These are phyloP conservation scores for Aureobasidium sp. DNA, from an alignment of 2,329 filamentous ascomycete genomes.

Conservation along the genomic window DNA sequence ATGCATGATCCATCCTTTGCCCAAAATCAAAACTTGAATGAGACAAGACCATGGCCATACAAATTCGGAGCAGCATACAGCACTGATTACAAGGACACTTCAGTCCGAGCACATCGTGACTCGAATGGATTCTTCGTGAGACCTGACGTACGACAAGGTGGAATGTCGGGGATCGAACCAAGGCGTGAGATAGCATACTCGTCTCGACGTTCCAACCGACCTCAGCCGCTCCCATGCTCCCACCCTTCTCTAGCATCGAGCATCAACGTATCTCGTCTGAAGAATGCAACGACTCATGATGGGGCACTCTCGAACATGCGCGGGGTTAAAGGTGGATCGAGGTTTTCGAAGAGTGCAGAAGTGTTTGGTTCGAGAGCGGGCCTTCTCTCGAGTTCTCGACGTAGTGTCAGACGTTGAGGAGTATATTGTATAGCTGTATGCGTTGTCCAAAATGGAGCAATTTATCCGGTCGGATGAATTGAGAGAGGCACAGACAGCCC, in stretches of 20 bases:
- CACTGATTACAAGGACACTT: background rate
- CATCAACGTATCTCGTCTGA: background rate
- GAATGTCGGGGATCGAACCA: background rate
- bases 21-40: no score
- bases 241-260: slow-evolving; percentile 12
- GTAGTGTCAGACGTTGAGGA: slow-evolving; percentile 23
- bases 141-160: background rate
- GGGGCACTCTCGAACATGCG: slow-evolving; percentile 20
- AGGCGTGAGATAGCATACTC: background rate
- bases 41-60: background rate
- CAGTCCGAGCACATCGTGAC: slow-evolving; percentile 17
- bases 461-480: no score
- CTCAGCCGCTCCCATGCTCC: slow-evolving; percentile 16
- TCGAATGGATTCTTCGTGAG: slow-evolving; percentile 17
- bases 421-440: no score
- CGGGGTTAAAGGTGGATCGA: slow-evolving; percentile 22
- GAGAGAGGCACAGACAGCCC: no score
- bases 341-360: background rate
- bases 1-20: no score
- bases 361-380: background rate
- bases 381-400: slow-evolving; percentile 16
- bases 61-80: background rate
- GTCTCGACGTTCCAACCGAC: slow-evolving; percentile 12
- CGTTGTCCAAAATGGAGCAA: no score
- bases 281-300: background rate